Evolutionary conservation across 2,329 filamentous ascomycete genomes (phyloP).

Genomic region (Hypoxylon sp.): DNA sequence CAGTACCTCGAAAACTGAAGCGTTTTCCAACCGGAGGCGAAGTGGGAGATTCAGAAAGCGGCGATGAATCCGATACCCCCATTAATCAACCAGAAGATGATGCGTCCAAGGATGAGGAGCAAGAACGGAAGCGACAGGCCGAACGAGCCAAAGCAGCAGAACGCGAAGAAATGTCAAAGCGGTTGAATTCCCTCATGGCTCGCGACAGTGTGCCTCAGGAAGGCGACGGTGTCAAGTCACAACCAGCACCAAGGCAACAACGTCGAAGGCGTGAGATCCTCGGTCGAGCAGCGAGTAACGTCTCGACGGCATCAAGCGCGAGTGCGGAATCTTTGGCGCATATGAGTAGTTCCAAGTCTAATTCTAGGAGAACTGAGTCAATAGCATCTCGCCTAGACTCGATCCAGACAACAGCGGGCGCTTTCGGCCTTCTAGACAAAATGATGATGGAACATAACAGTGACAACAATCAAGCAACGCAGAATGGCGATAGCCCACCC

Average conservation of each 20-base stretch:
- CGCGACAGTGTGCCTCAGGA: slow-evolving; percentile 30
- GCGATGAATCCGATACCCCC: slow-evolving; percentile 50
- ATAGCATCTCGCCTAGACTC: slow-evolving; percentile 37
- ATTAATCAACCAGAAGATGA: slow-evolving; percentile 21
- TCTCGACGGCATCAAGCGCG: slow-evolving; percentile 65
- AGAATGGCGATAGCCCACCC: slow-evolving; percentile 51
- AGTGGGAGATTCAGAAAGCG: slow-evolving; percentile 61
- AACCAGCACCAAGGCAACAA: slow-evolving; percentile 45
- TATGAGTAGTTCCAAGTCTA: slow-evolving; percentile 18
- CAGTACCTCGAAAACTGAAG: slow-evolving; percentile 49
- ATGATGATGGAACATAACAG: slow-evolving; percentile 26
- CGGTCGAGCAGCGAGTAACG: slow-evolving; percentile 71
- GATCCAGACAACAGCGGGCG: slow-evolving; percentile 26
- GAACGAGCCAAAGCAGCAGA: slow-evolving; percentile 41
- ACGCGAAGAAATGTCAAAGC: slow-evolving; percentile 50
- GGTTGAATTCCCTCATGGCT: slow-evolving; percentile 48
- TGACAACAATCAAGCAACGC: slow-evolving; percentile 22
- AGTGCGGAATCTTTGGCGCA: slow-evolving; percentile 59
- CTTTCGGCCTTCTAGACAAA: slow-evolving; percentile 42
- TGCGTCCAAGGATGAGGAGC: slow-evolving; percentile 21
- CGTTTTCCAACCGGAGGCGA: slow-evolving; percentile 57
- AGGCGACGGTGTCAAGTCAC: slow-evolving; percentile 36
- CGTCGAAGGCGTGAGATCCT: slow-evolving; percentile 65
- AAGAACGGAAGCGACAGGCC: slow-evolving; percentile 42
- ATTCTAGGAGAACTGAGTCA: slow-evolving; percentile 30